Evolutionary conservation across 805 yeast genomes (phyloP).

Genomic region (Spathaspora arborariae): DNA sequence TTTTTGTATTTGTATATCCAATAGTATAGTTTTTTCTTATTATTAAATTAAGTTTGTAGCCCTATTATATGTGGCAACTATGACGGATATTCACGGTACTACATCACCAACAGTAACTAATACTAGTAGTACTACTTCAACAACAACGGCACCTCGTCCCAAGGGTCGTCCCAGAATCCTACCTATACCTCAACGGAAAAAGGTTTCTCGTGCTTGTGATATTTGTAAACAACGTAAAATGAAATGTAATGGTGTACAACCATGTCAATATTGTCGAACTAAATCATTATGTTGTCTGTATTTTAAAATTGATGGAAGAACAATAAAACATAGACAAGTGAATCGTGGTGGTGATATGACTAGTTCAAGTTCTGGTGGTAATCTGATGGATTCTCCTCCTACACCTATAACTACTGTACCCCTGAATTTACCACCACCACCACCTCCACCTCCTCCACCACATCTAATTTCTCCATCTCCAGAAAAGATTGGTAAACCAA

Average conservation of each 20-base stretch:
- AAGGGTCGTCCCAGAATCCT: slow-evolving; percentile 6
- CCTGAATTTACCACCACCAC: too few species aligned
- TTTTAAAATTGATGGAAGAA: slow-evolving; percentile 17
- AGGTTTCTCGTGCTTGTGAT: slow-evolving; percentile 47
- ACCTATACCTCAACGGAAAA: slow-evolving; percentile 18
- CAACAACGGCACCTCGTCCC: slow-evolving; percentile 1
- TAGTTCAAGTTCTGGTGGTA: not conserved
- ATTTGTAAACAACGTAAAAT: slow-evolving; percentile 40
- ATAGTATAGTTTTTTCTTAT: not conserved
- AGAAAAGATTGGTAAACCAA: not conserved
- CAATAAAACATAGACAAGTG: slow-evolving; percentile 11
- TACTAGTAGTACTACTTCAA: not conserved
- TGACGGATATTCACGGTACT: not conserved
- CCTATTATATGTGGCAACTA: too few species aligned
- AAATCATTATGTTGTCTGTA: slow-evolving; percentile 28
- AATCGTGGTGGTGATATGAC: not conserved
- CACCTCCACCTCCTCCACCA: not conserved
- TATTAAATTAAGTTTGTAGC: too few species aligned
- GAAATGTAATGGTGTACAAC: slow-evolving; percentile 25
- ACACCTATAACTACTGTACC: not conserved
- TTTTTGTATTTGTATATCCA: too few species aligned
- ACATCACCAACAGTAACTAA: not conserved
- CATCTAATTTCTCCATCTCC: not conserved
- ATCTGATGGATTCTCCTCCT: not conserved
- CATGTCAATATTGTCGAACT: slow-evolving; percentile 28